Conservation (phyloP, 371 early-diverging fungal genomes). For the Lichtheimia ornata region DNA sequence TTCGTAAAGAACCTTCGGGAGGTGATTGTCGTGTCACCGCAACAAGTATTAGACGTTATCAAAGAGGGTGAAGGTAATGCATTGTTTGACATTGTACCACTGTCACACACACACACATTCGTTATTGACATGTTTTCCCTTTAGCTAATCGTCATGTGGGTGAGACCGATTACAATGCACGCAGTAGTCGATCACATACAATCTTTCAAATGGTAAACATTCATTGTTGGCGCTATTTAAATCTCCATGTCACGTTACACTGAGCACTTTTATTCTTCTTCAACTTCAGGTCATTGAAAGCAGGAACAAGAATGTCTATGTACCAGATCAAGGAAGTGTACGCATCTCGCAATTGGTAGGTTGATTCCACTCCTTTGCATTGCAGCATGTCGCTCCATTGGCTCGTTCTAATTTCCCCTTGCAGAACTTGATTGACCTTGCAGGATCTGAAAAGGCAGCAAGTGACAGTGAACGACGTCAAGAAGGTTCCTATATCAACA, state of each 20-base stretch:
- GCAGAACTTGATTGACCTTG: slow-evolving; percentile 92
- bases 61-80: slow-evolving; percentile 75
- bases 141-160: slow-evolving; percentile 79
- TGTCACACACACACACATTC: not conserved
- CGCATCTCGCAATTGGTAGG: slow-evolving; percentile 69
- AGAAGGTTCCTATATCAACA: slow-evolving; percentile 95
- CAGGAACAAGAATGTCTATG: slow-evolving; percentile 20
- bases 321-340: slow-evolving; percentile 36
- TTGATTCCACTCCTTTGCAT: slow-evolving; percentile 5
- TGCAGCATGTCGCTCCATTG: not conserved
- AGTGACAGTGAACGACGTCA: slow-evolving; percentile 75
- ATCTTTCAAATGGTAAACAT: slow-evolving; percentile 82
- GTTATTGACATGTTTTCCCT: slow-evolving; percentile 4
- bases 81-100: not conserved
- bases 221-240: not conserved
- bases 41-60: slow-evolving; percentile 82
- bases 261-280: not conserved
- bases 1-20: slow-evolving; percentile 87
- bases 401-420: not conserved
- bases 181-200: slow-evolving; percentile 93
- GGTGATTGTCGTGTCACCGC: slow-evolving; percentile 82
- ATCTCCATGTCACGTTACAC: not conserved
- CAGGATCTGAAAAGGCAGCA: slow-evolving; percentile 97
- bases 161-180: slow-evolving; percentile 89
- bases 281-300: slow-evolving; percentile 41